A percentile compares a stretch with the other conserved stretches of the same genome.
phyloP scores from a whole-genome alignment of 208 protist genomes.

The Leishmania lainsoni region DNA sequence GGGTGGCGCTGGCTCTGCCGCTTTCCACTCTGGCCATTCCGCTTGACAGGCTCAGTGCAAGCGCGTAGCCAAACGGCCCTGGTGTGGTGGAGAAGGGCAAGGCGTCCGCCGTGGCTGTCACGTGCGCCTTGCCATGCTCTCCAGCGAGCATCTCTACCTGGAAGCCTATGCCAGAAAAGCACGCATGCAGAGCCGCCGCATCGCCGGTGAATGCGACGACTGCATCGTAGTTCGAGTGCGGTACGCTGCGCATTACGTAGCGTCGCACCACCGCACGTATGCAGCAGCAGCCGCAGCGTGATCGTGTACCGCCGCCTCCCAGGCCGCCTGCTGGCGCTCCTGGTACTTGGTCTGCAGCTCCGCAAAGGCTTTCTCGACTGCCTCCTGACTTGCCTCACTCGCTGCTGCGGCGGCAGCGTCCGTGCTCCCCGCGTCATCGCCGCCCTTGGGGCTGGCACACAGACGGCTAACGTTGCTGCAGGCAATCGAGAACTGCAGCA shows the following conservation, averaged over 20 bases:
- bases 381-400: slow-evolving; percentile 39
- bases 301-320: slow-evolving; percentile 41
- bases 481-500: slow-evolving; percentile 82
- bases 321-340: slow-evolving; percentile 47
- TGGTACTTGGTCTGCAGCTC: slow-evolving; percentile 51
- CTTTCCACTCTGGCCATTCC: background rate
- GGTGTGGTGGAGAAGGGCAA: slow-evolving; percentile 19
- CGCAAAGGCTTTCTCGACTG: slow-evolving; percentile 55
- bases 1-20: background rate
- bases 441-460: background rate
- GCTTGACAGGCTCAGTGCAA: slow-evolving; percentile 39
- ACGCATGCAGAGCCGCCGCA: slow-evolving; percentile 16
- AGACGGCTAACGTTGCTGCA: slow-evolving; percentile 76
- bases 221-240: slow-evolving; percentile 73
- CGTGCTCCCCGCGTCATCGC: background rate
- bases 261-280: slow-evolving; percentile 60
- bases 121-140: slow-evolving; percentile 24
- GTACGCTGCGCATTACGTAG: slow-evolving; percentile 50
- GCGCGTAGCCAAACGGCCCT: slow-evolving; percentile 59
- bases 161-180: slow-evolving; percentile 42
- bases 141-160: slow-evolving; percentile 21
- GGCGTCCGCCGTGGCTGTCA: slow-evolving; percentile 34
- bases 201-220: slow-evolving; percentile 53
- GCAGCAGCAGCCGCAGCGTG: slow-evolving; percentile 44
- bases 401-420: background rate